phyloP scores from a whole-genome alignment of 2,329 filamentous ascomycete species.

The Colletotrichum godetiae region DNA sequence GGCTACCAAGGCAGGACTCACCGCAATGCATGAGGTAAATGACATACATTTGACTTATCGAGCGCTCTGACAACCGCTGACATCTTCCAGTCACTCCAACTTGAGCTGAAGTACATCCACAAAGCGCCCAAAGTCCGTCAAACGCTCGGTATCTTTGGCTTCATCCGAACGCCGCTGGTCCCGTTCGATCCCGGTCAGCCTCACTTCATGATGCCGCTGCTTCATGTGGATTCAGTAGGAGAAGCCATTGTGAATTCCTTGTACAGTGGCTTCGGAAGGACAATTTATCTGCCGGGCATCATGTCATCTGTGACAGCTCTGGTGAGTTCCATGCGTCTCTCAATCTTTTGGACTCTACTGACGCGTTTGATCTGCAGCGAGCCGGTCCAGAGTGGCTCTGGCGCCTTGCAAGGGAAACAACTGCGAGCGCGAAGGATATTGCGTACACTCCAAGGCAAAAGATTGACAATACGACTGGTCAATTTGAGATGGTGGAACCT shows the following conservation, averaged over 20 bases:
- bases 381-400: slow-evolving; percentile 40
- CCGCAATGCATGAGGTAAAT: slow-evolving; percentile 43
- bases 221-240: slow-evolving; percentile 47
- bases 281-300: slow-evolving; percentile 44
- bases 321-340: slow-evolving; percentile 36
- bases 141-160: slow-evolving; percentile 45
- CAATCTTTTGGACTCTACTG: background rate
- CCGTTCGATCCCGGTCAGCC: slow-evolving; percentile 40
- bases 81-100: slow-evolving; percentile 40
- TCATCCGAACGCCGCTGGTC: slow-evolving; percentile 46
- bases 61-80: slow-evolving; percentile 1
- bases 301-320: slow-evolving; percentile 41
- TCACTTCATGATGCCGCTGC: slow-evolving; percentile 44
- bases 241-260: slow-evolving; percentile 43
- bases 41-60: background rate
- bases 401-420: slow-evolving; percentile 20
- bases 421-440: slow-evolving; percentile 10
- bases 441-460: slow-evolving; percentile 17
- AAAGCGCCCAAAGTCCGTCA: slow-evolving; percentile 43
- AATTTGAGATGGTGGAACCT: background rate
- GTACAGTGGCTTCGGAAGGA: slow-evolving; percentile 45
- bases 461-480: slow-evolving; percentile 15
- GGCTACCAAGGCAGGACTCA: slow-evolving; percentile 60
- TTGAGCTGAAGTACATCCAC: slow-evolving; percentile 44
- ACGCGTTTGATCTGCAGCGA: slow-evolving; percentile 26